Conservation (phyloP, 805 yeast genomes). For the Yarrowia sp. region DNA sequence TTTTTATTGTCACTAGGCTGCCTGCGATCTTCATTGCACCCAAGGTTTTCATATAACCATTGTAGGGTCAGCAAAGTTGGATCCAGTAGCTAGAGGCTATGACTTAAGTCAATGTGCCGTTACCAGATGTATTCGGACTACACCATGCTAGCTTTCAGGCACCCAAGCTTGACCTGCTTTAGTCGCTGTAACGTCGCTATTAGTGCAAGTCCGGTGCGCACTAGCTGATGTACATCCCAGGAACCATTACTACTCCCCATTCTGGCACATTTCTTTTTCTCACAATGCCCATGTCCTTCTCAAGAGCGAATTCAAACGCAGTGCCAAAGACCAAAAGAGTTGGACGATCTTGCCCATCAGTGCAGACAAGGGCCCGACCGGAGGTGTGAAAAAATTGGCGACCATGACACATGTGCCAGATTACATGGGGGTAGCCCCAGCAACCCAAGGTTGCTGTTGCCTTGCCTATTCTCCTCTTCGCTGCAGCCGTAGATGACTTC, state of each 20-base stretch:
- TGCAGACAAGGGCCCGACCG: slow-evolving; percentile 3
- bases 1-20: slow-evolving; percentile 27
- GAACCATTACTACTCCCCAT: not conserved
- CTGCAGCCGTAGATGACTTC: slow-evolving; percentile 9
- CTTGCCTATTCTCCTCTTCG: not conserved
- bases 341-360: slow-evolving; percentile 9
- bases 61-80: slow-evolving; percentile 13
- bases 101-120: too few relatives aligned
- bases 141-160: too few relatives aligned
- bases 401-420: not conserved
- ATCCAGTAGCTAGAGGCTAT: not conserved
- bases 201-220: too few relatives aligned
- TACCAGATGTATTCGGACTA: too few relatives aligned
- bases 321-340: slow-evolving; percentile 1
- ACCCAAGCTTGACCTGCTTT: too few relatives aligned
- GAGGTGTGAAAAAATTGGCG: slow-evolving; percentile 8
- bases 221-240: not conserved
- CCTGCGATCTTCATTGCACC: slow-evolving; percentile 33
- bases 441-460: slow-evolving; percentile 4
- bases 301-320: slow-evolving; percentile 1
- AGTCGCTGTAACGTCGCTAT: not conserved
- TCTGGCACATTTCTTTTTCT: not conserved
- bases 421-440: not conserved
- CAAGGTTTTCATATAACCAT: slow-evolving; percentile 34
- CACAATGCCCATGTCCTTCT: slow-evolving; percentile 14